Conservation (phyloP, 345 rosid genomes). For the Clausena lansium region DNA sequence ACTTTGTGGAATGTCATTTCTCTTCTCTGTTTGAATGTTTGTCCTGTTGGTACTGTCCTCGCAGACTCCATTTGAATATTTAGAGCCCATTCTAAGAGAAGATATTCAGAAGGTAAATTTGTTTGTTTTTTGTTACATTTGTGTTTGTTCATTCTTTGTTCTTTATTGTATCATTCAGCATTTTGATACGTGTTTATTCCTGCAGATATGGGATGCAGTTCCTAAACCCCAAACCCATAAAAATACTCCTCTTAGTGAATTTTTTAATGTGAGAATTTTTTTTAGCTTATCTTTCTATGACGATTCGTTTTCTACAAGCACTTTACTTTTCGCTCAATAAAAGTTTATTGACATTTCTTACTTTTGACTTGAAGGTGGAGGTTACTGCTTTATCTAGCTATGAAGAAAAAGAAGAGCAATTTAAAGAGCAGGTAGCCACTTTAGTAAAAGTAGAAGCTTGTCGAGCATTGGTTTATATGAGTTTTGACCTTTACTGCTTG, state of each 20-base stretch:
- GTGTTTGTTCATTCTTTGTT: neutral
- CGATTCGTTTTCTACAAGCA: neutral
- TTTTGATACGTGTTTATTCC: constrained; percentile 10
- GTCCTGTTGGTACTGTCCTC: constrained; percentile 1
- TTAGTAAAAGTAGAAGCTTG: constrained; percentile 2
- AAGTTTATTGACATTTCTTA: constrained; percentile 12
- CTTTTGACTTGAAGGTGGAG: constrained; percentile 52
- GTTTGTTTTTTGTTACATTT: neutral
- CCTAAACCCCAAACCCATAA: constrained; percentile 70
- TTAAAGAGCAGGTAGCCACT: constrained; percentile 64
- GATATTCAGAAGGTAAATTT: constrained; percentile 71
- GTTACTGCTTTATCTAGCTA: constrained; percentile 77
- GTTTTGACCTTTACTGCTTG: neutral
- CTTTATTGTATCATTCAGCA: constrained; percentile 9
- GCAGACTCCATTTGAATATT: constrained; percentile 72
- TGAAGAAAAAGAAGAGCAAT: constrained; percentile 73
- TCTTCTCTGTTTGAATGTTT: constrained; percentile 7
- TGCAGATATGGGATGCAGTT: constrained; percentile 84
- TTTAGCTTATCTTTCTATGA: neutral
- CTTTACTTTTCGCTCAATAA: neutral
- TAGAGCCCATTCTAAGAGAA: constrained; percentile 67
- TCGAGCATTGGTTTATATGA: neutral
- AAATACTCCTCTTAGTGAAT: constrained; percentile 75
- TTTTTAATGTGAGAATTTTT: constrained; percentile 62
- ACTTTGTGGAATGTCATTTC: constrained; percentile 6